These are phyloP conservation scores for Russula vinacea DNA, from an alignment of 768 basidiomycete species.

Conservation along the genomic window DNA sequence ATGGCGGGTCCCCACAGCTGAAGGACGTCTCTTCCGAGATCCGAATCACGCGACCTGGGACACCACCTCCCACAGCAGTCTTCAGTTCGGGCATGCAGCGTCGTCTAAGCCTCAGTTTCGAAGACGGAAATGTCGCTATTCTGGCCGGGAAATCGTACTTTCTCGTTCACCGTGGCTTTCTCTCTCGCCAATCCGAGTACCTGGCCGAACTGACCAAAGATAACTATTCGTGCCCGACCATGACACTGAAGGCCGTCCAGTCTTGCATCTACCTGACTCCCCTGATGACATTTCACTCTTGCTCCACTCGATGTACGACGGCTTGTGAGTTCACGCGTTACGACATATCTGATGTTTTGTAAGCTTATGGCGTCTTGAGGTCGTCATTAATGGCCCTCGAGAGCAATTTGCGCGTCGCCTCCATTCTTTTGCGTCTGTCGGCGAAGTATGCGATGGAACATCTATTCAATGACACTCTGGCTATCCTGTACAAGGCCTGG, in stretches of 20 bases:
- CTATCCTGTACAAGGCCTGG: conserved; percentile 53
- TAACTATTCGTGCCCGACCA: conserved; percentile 26
- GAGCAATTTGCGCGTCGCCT: conserved; percentile 51
- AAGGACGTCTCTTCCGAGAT: conserved; percentile 10
- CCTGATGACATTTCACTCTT: conserved; percentile 58
- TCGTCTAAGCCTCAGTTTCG: conserved; percentile 57
- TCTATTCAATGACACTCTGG: conserved; percentile 56
- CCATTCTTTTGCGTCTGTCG: conserved; percentile 57
- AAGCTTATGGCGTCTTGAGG: conserved; percentile 8
- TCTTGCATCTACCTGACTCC: conserved; percentile 53
- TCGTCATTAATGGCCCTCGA: conserved; percentile 39
- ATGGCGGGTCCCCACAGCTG: conserved; percentile 8
- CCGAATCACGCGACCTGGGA: background rate
- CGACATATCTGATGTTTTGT: background rate
- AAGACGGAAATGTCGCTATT: conserved; percentile 67
- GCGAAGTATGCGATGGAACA: conserved; percentile 61
- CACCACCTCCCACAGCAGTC: conserved; percentile 6
- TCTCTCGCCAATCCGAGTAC: conserved; percentile 59
- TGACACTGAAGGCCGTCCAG: conserved; percentile 52
- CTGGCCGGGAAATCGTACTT: conserved; percentile 59
- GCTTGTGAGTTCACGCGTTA: conserved; percentile 49
- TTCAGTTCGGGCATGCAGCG: conserved; percentile 33
- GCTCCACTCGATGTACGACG: conserved; percentile 65
- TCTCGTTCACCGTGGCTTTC: conserved; percentile 62
- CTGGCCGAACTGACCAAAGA: conserved; percentile 44